These are phyloP conservation scores for Blepharisma stoltei DNA, from an alignment of 73 alveolate genomes.

Conservation along the genomic window DNA sequence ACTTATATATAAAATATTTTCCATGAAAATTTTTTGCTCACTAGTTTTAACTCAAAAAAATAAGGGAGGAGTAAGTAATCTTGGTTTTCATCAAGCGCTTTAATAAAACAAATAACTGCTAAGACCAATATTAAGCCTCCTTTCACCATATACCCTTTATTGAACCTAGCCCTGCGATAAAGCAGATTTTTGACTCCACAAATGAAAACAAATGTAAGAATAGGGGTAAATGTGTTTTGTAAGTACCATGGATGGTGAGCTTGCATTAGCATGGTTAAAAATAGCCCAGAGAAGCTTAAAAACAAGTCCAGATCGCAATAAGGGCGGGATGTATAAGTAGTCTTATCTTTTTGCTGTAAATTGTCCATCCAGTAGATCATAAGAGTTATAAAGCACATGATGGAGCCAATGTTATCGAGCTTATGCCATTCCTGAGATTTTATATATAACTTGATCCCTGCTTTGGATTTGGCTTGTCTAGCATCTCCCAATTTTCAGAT, in stretches of 20 bases:
- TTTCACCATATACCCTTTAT: background rate
- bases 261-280: background rate
- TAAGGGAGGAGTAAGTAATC: too few relatives aligned
- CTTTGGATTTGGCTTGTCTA: too few relatives aligned
- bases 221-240: background rate
- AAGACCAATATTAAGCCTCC: background rate
- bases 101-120: background rate
- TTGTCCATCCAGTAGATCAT: conserved; percentile 15
- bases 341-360: background rate
- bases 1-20: too few relatives aligned
- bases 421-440: background rate
- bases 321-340: background rate
- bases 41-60: too few relatives aligned
- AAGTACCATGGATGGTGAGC: conserved; percentile 8
- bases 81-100: background rate
- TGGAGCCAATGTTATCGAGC: background rate
- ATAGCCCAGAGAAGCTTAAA: background rate
- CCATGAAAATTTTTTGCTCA: too few relatives aligned
- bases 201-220: background rate
- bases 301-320: background rate
- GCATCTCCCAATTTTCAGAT: too few relatives aligned
- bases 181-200: background rate
- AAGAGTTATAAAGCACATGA: background rate
- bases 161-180: background rate
- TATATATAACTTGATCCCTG: too few relatives aligned